Evolutionary conservation across 2,329 filamentous ascomycete genomes (phyloP).

Genomic region (Cladobotryum protrusum): DNA sequence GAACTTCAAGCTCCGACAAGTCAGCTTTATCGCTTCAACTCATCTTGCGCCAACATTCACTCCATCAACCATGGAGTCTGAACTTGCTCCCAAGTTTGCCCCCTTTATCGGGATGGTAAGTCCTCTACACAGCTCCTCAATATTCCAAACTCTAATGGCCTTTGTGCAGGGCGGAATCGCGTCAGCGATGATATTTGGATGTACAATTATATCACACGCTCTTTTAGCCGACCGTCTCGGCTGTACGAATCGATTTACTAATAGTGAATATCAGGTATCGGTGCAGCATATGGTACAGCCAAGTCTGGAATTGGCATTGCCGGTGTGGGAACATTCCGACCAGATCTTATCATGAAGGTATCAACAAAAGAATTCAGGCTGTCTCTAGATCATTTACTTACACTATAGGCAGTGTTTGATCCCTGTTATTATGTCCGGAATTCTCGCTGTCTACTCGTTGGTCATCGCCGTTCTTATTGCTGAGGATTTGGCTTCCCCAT

Average conservation of each 20-base stretch:
- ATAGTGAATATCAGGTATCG: slow-evolving; percentile 41
- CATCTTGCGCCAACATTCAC: slow-evolving; percentile 14
- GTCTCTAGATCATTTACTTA: slow-evolving; percentile 9
- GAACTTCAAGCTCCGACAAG: slow-evolving; percentile 2
- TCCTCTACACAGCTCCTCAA: slow-evolving; percentile 15
- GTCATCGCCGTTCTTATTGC: slow-evolving; percentile 96
- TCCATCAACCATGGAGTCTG: slow-evolving; percentile 46
- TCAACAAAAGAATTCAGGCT: neutral
- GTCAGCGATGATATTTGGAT: slow-evolving; percentile 77
- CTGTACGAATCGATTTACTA: slow-evolving; percentile 9
- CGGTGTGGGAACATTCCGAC: slow-evolving; percentile 76
- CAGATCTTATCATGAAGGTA: slow-evolving; percentile 89
- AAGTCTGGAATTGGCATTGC: slow-evolving; percentile 86
- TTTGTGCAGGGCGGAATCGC: slow-evolving; percentile 63
- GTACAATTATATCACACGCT: slow-evolving; percentile 43
- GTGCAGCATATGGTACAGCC: slow-evolving; percentile 80
- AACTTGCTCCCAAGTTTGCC: slow-evolving; percentile 71
- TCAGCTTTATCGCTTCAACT: neutral
- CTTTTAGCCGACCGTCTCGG: slow-evolving; percentile 8
- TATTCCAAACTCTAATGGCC: slow-evolving; percentile 20
- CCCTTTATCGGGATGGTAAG: slow-evolving; percentile 84
- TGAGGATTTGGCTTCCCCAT: slow-evolving; percentile 72
- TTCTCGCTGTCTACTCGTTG: slow-evolving; percentile 95
- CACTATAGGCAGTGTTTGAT: slow-evolving; percentile 61
- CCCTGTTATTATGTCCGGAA: slow-evolving; percentile 96